Evolutionary conservation across 257 asterid genomes (phyloP).

Genomic region (Euphrasia confusa): DNA sequence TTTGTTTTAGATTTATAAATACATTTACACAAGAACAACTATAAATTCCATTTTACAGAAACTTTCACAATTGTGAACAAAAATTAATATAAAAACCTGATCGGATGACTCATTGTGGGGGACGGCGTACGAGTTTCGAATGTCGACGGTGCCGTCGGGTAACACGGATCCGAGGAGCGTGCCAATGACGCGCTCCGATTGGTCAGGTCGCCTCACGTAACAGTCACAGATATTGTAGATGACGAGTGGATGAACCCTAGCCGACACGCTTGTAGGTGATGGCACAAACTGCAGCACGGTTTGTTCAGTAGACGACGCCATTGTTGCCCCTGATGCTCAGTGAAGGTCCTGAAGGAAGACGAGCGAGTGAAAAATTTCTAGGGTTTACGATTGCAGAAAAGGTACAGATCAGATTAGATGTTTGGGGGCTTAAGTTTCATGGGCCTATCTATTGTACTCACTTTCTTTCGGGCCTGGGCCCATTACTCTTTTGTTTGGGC

Average conservation of each 20-base stretch:
- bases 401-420: neutral
- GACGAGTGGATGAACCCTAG: constrained; percentile 79
- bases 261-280: constrained; percentile 50
- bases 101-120: constrained; percentile 86
- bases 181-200: constrained; percentile 86
- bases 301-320: constrained; percentile 51
- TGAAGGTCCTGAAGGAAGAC: neutral
- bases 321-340: constrained; percentile 9
- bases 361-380: neutral
- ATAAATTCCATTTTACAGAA: no score
- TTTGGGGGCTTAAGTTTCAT: neutral
- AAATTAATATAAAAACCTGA: constrained; percentile 40
- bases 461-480: neutral
- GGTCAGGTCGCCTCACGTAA: constrained; percentile 88
- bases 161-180: constrained; percentile 88
- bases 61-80: no score
- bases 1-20: neutral
- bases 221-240: constrained; percentile 83
- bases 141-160: constrained; percentile 82
- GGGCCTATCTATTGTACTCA: neutral
- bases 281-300: constrained; percentile 64
- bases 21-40: neutral
- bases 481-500: neutral
- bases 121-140: constrained; percentile 89
- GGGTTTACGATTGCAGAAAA: neutral